Base-by-base conservation (phyloP, 2,329 filamentous ascomycete genomes). In the Rutstroemia sydowiana region DNA sequence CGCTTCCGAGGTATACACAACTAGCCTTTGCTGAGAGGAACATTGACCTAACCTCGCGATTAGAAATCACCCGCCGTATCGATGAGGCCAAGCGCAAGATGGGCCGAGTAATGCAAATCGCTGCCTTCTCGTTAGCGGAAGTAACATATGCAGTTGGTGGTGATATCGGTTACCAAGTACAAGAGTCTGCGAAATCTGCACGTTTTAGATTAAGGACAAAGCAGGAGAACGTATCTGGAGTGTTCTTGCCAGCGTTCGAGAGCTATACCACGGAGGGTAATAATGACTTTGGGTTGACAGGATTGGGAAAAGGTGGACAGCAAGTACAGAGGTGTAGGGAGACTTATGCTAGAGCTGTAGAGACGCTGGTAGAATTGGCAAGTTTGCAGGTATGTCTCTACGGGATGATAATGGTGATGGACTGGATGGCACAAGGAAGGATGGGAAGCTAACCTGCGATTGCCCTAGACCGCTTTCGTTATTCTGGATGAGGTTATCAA, bases 31-130 rank as follows among this genome's bases (percentile, higher is more conserved):
- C n/a, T n/a, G n/a, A n/a, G n/a, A n/a, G n/a, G n/a, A n/a, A n/a
- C 40, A 10, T 5, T 45, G 7, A 1, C 2, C 30, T n/a, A 26
- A 7, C n/a, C 14, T 44, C 2, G 31, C 21, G 30, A 7, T 14
- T 68, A 88, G 93, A 98, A 65, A 98, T 98, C 65, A 96, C 93
- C 45, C 83, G 84, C 69, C 87, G 93, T 66, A 98, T 98, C 71
- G 92, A 98, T 74, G 93, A 98, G 71, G 93, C 93, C 39, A 98
- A 98, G 73, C 87, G 91, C 63, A 98, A 98, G 76, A 98, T 98
- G 92, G 93, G 93, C 53, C 82, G 92, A 31, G 93, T 98, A 34
- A 98, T 98, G 93, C 92, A 97, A 71, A 95, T 98, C 66, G 93
- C 93, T 37, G 91, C 93, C 42, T 97, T 98, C 73, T 97, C 92